A percentile compares a stretch with the other conserved stretches of the same genome.
Evolutionary conservation across 345 rosid genomes (phyloP).

Genomic region (Heritiera fomes): DNA sequence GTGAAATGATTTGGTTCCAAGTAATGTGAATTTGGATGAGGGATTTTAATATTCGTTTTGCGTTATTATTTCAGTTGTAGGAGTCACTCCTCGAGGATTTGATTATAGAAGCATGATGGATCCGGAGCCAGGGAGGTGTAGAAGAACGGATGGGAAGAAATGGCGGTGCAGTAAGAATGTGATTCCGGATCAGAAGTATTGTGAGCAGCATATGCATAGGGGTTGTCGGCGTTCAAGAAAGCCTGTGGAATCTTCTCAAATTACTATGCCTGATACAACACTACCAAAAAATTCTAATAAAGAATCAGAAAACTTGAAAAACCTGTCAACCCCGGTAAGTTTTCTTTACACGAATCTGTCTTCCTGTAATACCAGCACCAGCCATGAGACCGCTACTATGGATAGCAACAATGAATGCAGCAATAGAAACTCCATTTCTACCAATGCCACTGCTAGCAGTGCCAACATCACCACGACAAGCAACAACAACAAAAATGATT

Average conservation of each 20-base stretch:
- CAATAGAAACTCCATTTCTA: not conserved
- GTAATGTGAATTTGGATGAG: not conserved
- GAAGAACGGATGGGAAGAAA: constrained; percentile 88
- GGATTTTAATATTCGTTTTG: not conserved
- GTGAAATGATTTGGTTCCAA: not conserved
- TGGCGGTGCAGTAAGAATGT: constrained; percentile 65
- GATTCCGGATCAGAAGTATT: constrained; percentile 58
- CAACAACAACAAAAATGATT: not conserved
- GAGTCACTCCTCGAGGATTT: constrained; percentile 34
- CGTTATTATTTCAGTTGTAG: constrained; percentile 38
- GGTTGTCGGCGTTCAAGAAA: constrained; percentile 89
- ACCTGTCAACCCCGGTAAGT: not conserved
- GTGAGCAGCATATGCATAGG: constrained; percentile 71
- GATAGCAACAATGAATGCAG: constrained; percentile 15
- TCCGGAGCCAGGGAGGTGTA: constrained; percentile 59
- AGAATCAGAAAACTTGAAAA: constrained; percentile 27
- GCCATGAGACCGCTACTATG: constrained; percentile 18
- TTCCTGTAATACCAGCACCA: constrained; percentile 24
- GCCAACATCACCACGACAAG: not conserved
- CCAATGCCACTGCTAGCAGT: not conserved
- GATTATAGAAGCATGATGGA: constrained; percentile 39
- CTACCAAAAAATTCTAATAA: constrained; percentile 20
- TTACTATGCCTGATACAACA: constrained; percentile 20
- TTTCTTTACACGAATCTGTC: not conserved
- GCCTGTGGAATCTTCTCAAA: constrained; percentile 65